Base-by-base conservation (phyloP, 83 land plant species). In the Picea engelmannii region DNA sequence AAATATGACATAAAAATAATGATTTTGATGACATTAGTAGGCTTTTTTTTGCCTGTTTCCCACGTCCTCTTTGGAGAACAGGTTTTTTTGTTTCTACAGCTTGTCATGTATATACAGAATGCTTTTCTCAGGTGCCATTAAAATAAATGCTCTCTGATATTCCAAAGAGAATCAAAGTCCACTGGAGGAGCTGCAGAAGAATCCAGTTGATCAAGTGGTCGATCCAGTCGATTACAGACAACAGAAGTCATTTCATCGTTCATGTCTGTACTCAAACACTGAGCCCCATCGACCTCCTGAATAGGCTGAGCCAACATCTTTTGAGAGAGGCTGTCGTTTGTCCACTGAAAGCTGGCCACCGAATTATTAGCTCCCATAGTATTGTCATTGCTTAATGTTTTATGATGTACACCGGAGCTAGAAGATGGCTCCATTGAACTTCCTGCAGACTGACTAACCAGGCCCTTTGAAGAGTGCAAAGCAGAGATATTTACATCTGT, bases 111-210 rank as follows among this genome's bases (percentile, higher is more conserved):
- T 55, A 55, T 55, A 55, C 59, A 55, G 3, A 55, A 55, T 55
- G 59, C 13, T 11, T 52, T 52, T 5, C 44, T 44, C 1, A 20
- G 12, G 25, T 7, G 7, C n/a, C n/a, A n/a, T 73, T 73, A 66
- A 66, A 66, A 66, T 66, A 24, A 24, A 66, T 66, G 68, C 31
- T 78, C 79, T 27, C 79, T 78, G 79, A 78, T n/a, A 40, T 3
- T 73, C 76, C 76, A 73, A 58, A 44, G 21, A 17, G 76, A 73
- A n/a, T n/a, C 58, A 8, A 73, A 13, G 55, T 73, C 55, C 15
- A 73, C 55, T n/a, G 55, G 58, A 52, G 58, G 58, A 73, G 76
- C 15, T 42, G 11, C 15, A 73, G 76, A 73, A 12, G 2, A 52
- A n/a, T n/a, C n/a, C n/a, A n/a, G 21, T 15, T n/a, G n/a, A n/a